These are phyloP conservation scores for Didymella segeticola DNA, from an alignment of 2,329 filamentous ascomycete genomes.

Conservation along the genomic window DNA sequence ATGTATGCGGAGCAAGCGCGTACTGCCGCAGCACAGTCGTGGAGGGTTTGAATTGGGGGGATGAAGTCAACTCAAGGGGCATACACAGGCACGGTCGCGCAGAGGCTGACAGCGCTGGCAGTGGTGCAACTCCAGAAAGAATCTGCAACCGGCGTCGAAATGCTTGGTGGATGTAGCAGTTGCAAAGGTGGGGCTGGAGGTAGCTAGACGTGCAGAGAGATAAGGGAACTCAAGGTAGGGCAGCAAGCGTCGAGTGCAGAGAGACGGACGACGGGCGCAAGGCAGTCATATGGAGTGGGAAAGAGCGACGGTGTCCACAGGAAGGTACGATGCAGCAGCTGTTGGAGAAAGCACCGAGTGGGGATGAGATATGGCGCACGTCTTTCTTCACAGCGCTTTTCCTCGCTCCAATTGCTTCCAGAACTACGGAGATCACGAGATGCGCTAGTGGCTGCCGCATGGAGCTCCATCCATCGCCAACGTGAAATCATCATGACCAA, in stretches of 20 bases:
- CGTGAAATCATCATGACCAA: constrained; percentile 20
- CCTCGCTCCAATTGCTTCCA: constrained; percentile 7
- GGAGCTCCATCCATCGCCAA: constrained; percentile 7
- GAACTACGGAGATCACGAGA: constrained; percentile 8
- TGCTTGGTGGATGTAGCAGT: constrained; percentile 23
- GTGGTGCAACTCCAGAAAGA: neutral
- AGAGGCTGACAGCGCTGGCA: constrained; percentile 12
- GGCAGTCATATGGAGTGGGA: constrained; percentile 24
- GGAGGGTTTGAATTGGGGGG: constrained; percentile 9
- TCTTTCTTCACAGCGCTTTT: constrained; percentile 13
- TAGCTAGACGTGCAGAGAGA: constrained; percentile 18
- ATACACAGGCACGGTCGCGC: constrained; percentile 14
- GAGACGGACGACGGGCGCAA: constrained; percentile 13
- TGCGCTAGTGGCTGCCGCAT: constrained; percentile 16
- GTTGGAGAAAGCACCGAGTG: constrained; percentile 22
- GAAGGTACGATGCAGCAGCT: constrained; percentile 25
- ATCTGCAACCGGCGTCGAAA: constrained; percentile 8
- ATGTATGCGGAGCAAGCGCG: constrained; percentile 32
- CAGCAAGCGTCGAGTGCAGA: constrained; percentile 8
- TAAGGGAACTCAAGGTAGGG: constrained; percentile 13
- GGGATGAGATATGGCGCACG: constrained; percentile 15
- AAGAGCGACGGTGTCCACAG: constrained; percentile 21
- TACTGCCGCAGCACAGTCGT: constrained; percentile 13
- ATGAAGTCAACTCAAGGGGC: constrained; percentile 11
- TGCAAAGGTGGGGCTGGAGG: constrained; percentile 15